Percentiles rank a stretch among this genome's conserved stretches.
Conservation (phyloP, 2,329 filamentous ascomycete species). For the Rutstroemia sp. region DNA sequence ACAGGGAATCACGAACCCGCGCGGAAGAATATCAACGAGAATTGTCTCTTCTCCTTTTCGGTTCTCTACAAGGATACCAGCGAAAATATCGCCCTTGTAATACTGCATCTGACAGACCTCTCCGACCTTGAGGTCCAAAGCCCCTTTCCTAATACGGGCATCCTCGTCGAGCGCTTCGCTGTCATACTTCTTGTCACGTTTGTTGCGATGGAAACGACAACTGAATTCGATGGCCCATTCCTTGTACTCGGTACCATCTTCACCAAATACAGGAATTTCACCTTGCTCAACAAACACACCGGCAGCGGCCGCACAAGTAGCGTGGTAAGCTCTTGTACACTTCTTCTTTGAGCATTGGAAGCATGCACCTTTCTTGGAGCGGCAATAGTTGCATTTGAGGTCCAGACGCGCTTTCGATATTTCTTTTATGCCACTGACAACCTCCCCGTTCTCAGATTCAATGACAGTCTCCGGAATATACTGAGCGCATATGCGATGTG, state of each 20-base stretch:
- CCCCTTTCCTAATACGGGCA: slow-evolving; percentile 59
- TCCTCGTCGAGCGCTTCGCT: slow-evolving; percentile 64
- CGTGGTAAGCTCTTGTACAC: slow-evolving; percentile 87
- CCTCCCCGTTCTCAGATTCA: slow-evolving; percentile 57
- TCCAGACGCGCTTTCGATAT: slow-evolving; percentile 84
- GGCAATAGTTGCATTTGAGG: slow-evolving; percentile 90
- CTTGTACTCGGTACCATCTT: slow-evolving; percentile 88
- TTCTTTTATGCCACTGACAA: slow-evolving; percentile 68
- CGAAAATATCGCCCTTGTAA: slow-evolving; percentile 79
- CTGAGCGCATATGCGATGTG: slow-evolving; percentile 80
- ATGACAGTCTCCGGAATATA: slow-evolving; percentile 93
- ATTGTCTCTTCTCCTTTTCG: slow-evolving; percentile 65
- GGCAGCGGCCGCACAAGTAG: slow-evolving; percentile 86
- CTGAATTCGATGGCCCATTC: slow-evolving; percentile 88
- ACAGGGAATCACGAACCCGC: slow-evolving; percentile 54
- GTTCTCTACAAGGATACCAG: slow-evolving; percentile 82
- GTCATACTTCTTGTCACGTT: slow-evolving; percentile 71
- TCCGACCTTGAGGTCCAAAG: slow-evolving; percentile 59
- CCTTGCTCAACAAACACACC: slow-evolving; percentile 88
- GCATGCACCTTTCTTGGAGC: slow-evolving; percentile 89
- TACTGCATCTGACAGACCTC: slow-evolving; percentile 85
- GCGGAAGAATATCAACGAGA: slow-evolving; percentile 75
- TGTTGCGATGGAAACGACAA: slow-evolving; percentile 88
- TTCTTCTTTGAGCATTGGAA: slow-evolving; percentile 96
- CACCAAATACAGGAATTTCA: slow-evolving; percentile 76